phyloP scores from a whole-genome alignment of 257 asterid genomes.

The Ocimum tenuiflorum region DNA sequence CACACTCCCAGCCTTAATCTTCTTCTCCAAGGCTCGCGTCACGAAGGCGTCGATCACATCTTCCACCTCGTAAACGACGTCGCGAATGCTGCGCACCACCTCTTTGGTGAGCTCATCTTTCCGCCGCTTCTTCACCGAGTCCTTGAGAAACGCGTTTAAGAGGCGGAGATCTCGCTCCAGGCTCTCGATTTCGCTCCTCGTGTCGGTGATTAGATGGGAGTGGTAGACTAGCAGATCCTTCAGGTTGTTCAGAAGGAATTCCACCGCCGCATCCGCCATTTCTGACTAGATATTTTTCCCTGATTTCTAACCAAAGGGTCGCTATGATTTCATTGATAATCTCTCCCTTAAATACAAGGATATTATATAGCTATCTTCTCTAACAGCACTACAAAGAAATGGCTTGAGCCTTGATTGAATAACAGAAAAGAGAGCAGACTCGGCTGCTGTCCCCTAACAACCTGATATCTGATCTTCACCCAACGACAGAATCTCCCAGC shows the following conservation, averaged over 20 bases:
- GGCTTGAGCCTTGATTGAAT: too few species aligned
- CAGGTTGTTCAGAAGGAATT: slow-evolving; percentile 28
- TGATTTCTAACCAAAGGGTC: too few species aligned
- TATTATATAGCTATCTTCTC: too few species aligned
- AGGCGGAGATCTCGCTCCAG: slow-evolving; percentile 21
- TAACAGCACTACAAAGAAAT: too few species aligned
- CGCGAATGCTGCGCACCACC: slow-evolving; percentile 25
- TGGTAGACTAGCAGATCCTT: slow-evolving; percentile 19
- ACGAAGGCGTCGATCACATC: slow-evolving; percentile 26
- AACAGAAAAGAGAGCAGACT: too few species aligned
- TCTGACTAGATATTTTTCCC: too few species aligned
- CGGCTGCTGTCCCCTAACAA: too few species aligned
- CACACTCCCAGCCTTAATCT: too few species aligned
- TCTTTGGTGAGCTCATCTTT: slow-evolving; percentile 16
- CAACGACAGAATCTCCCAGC: too few species aligned
- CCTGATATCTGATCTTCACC: too few species aligned
- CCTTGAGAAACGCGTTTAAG: slow-evolving; percentile 18
- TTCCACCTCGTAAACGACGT: slow-evolving; percentile 30
- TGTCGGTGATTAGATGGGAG: slow-evolving; percentile 7
- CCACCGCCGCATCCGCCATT: slow-evolving; percentile 21
- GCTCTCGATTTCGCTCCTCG: slow-evolving; percentile 6
- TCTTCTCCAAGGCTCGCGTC: slow-evolving; percentile 16
- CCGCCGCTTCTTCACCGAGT: slow-evolving; percentile 18
- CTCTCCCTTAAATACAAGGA: too few species aligned
- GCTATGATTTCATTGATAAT: too few species aligned